Conservation (phyloP, 2,329 filamentous ascomycete species). For the Fonsecaea multimorphosa region DNA sequence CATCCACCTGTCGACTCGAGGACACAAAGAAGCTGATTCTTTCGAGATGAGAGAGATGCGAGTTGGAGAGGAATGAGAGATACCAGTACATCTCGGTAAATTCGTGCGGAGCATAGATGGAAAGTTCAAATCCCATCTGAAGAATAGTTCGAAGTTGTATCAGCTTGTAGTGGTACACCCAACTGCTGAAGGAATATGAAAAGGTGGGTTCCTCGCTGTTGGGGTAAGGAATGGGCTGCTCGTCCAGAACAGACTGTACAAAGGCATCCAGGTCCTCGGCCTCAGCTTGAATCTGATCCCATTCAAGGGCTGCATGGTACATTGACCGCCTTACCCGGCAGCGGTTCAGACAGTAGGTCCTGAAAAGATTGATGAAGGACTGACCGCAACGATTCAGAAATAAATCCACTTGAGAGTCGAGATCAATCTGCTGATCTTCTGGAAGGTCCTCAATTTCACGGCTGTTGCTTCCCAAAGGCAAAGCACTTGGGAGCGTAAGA, state of each 20-base stretch:
- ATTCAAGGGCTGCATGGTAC: slow-evolving; percentile 79
- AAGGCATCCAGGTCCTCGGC: slow-evolving; percentile 74
- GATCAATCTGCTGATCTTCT: slow-evolving; percentile 73
- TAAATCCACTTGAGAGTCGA: slow-evolving; percentile 74
- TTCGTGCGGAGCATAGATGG: slow-evolving; percentile 86
- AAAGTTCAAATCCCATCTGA: slow-evolving; percentile 91
- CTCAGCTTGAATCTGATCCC: slow-evolving; percentile 83
- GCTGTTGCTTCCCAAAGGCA: slow-evolving; percentile 69
- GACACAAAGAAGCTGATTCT: slow-evolving; percentile 71
- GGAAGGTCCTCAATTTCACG: slow-evolving; percentile 79
- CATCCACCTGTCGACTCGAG: slow-evolving; percentile 34
- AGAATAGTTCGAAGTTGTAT: slow-evolving; percentile 84
- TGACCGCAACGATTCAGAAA: slow-evolving; percentile 65
- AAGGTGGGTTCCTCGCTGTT: slow-evolving; percentile 62
- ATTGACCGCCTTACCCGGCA: slow-evolving; percentile 89
- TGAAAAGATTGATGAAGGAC: slow-evolving; percentile 81
- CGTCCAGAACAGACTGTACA: slow-evolving; percentile 66
- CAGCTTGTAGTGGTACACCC: slow-evolving; percentile 91
- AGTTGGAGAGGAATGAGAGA: slow-evolving; percentile 73
- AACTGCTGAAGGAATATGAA: slow-evolving; percentile 79
- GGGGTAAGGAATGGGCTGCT: slow-evolving; percentile 63
- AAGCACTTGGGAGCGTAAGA: slow-evolving; percentile 72
- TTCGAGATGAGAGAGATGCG: slow-evolving; percentile 71
- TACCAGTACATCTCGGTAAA: slow-evolving; percentile 91
- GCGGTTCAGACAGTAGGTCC: slow-evolving; percentile 85